A percentile compares a stretch with the other conserved stretches of the same genome.
Conservation (phyloP, 2,329 filamentous ascomycete species). For the Cladosporium sp. region DNA sequence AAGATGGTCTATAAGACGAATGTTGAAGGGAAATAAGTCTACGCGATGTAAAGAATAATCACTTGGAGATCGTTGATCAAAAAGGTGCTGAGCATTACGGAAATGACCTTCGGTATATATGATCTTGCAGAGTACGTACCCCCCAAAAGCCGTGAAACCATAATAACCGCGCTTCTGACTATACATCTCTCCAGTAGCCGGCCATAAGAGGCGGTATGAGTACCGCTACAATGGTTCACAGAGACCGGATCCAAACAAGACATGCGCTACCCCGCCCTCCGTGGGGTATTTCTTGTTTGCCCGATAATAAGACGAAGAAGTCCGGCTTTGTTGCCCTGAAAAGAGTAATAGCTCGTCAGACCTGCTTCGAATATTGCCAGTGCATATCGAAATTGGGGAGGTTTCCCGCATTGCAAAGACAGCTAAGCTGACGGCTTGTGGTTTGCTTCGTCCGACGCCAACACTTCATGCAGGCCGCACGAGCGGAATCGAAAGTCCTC, state of each 20-base stretch:
- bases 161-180: neutral
- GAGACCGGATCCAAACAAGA: neutral
- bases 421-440: constrained; percentile 6
- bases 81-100: neutral
- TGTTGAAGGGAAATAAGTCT: neutral
- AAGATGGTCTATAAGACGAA: neutral
- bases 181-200: neutral
- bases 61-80: neutral
- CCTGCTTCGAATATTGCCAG: neutral
- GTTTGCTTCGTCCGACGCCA: neutral
- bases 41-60: too few species aligned
- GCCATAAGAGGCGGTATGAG: neutral
- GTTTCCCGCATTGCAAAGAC: neutral
- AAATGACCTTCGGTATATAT: neutral
- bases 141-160: neutral
- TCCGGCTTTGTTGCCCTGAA: neutral
- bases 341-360: neutral
- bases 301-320: neutral
- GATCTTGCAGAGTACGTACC: constrained; percentile 1
- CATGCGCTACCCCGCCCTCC: neutral
- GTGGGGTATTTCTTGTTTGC: neutral
- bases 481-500: neutral
- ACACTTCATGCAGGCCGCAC: neutral
- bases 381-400: neutral
- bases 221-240: neutral